Base-by-base conservation (phyloP, 2,329 filamentous ascomycete genomes). In the Trichoderma simmonsii region DNA sequence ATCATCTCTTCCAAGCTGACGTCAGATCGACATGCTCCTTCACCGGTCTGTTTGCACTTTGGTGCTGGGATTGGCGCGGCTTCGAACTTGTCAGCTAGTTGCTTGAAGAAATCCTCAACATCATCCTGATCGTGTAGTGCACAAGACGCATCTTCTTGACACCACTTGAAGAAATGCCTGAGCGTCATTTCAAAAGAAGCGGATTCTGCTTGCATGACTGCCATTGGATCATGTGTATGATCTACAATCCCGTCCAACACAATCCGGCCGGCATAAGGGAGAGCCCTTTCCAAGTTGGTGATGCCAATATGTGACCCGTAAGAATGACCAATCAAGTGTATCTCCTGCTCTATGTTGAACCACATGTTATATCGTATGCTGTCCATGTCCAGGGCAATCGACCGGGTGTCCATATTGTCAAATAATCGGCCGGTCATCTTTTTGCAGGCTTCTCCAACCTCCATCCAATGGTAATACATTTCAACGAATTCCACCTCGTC, bases 171-270 rank as follows among this genome's bases (percentile, higher is more conserved):
- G 28, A 73, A 73, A 3, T 54, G 26, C 43, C 67, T 60, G n/a
- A 71, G 59, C 6, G 36, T 67, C n/a, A 39, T 60, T n/a, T 73
- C 71, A 18, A 51, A 54, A 8, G 71, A 26, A 11, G 59, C 21
- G 26, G 68, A 39, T 39, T 73, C 71, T 6, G 71, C 39, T 54
- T 54, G 48, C 68, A 71, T 34, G 15, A 73, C 24, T 36, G 30
- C 59, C 39, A 68, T 56, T 18, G 48, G n/a, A 9, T 18, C 60
- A 11, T 71, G 67, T 21, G 61, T 56, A 26, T 73, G 71, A 70
- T 84, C 80, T 3, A 75, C 74, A 6, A 83, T 78, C 2, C 78
- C 81, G 21, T 83, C 82, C 2, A 84, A 75, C 5, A 85, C 78
- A 73, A 86, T 77, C 14, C 83, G 79, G 0, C 79, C 82, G 6